Conservation (phyloP, 2,329 filamentous ascomycete species). For the Trichophaea hybrida region DNA sequence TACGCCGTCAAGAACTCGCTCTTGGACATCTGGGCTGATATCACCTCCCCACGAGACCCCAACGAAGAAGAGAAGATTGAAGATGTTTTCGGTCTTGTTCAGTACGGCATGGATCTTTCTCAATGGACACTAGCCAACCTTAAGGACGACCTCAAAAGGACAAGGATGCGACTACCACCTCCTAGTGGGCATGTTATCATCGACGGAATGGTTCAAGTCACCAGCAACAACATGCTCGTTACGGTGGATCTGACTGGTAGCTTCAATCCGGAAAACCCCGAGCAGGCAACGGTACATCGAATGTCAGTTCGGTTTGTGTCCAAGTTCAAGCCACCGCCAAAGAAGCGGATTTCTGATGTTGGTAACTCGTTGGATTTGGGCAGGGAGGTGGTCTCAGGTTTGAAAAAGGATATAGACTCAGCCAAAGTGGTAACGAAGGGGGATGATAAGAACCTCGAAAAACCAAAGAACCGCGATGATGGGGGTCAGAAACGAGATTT, state of each 20-base stretch:
- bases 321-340: slow-evolving; percentile 1
- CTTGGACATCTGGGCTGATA: background rate
- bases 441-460: background rate
- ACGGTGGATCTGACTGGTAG: slow-evolving; percentile 18
- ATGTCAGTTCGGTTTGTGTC: slow-evolving; percentile 17
- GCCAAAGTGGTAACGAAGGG: background rate
- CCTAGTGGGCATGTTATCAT: slow-evolving; percentile 19
- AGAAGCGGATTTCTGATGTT: background rate
- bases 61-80: background rate
- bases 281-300: slow-evolving; percentile 11
- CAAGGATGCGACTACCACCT: slow-evolving; percentile 9
- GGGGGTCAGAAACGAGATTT: background rate
- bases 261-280: slow-evolving; percentile 18
- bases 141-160: slow-evolving; percentile 8
- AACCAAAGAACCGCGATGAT: background rate
- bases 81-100: background rate
- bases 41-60: background rate
- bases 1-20: background rate
- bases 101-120: slow-evolving; percentile 1
- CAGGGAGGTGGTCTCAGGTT: background rate
- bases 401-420: background rate
- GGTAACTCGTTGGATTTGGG: background rate
- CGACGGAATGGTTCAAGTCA: slow-evolving; percentile 19
- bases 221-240: slow-evolving; percentile 15
- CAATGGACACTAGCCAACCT: background rate